These are phyloP conservation scores for Alisma plantagoaquatica DNA, from an alignment of 106 monocot species.

Conservation along the genomic window DNA sequence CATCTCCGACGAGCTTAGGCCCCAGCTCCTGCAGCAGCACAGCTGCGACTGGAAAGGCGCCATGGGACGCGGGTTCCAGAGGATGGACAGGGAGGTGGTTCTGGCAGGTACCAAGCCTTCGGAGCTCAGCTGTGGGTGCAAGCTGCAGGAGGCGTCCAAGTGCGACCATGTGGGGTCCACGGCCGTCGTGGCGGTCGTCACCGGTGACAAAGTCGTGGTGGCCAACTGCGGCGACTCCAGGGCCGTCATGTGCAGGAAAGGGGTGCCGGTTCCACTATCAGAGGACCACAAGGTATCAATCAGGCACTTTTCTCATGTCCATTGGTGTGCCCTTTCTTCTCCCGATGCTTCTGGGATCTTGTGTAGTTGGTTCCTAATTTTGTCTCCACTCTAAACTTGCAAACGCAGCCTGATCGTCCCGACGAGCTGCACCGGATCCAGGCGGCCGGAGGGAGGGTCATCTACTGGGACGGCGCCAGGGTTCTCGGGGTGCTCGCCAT, in stretches of 20 bases:
- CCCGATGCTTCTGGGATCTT: neutral
- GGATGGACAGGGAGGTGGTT: slow-evolving; percentile 49
- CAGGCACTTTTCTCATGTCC: neutral
- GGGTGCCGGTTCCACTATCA: slow-evolving; percentile 45
- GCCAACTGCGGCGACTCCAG: slow-evolving; percentile 60
- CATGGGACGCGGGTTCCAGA: slow-evolving; percentile 52
- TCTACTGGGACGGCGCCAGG: slow-evolving; percentile 56
- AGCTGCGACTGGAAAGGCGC: slow-evolving; percentile 35
- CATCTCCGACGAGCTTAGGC: too few relatives aligned
- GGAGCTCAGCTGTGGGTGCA: slow-evolving; percentile 44
- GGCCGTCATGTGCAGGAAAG: slow-evolving; percentile 57
- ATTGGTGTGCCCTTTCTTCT: neutral
- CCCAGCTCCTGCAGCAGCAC: too few relatives aligned
- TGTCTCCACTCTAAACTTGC: too few relatives aligned
- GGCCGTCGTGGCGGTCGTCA: slow-evolving; percentile 41
- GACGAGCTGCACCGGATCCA: slow-evolving; percentile 56
- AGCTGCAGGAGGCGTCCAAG: slow-evolving; percentile 46
- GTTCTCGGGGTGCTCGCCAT: slow-evolving; percentile 64
- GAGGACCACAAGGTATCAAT: slow-evolving; percentile 54
- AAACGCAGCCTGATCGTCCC: slow-evolving; percentile 55
- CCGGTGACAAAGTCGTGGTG: slow-evolving; percentile 3
- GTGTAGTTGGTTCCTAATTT: too few relatives aligned
- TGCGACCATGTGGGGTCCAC: slow-evolving; percentile 78
- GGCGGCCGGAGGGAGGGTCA: slow-evolving; percentile 54
- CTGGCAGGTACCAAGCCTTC: neutral